phyloP scores from a whole-genome alignment of 2,329 filamentous ascomycete species.

The Neobulgaria alba region DNA sequence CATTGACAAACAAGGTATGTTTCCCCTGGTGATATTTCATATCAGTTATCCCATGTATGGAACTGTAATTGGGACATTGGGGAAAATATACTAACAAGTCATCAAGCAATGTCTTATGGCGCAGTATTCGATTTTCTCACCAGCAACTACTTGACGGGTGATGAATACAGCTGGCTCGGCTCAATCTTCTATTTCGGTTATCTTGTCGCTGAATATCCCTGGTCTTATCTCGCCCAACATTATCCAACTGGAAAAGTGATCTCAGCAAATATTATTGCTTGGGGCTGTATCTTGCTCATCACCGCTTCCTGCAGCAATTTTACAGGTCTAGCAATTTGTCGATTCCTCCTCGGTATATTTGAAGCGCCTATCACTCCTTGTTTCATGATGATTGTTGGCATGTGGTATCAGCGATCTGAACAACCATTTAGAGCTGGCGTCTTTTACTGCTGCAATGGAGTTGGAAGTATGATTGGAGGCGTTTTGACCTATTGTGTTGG shows the following conservation, averaged over 20 bases:
- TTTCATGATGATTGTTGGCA: constrained; percentile 44
- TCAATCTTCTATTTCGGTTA: background rate
- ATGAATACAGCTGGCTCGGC: constrained; percentile 49
- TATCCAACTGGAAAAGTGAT: background rate
- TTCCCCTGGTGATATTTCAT: no score
- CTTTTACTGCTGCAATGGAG: constrained; percentile 20
- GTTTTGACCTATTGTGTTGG: constrained; percentile 26
- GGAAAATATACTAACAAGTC: no score
- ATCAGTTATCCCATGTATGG: no score
- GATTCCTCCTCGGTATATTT: constrained; percentile 43
- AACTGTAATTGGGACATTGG: no score
- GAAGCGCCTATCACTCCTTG: constrained; percentile 44
- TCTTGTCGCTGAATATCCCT: background rate
- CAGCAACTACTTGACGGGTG: no score
- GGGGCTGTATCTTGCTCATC: constrained; percentile 35
- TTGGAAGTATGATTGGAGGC: constrained; percentile 43
- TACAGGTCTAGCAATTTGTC: constrained; percentile 38
- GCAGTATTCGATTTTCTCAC: no score
- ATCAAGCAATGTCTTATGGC: no score
- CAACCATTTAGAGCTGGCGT: constrained; percentile 28
- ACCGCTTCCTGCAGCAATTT: constrained; percentile 43
- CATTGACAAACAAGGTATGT: no score
- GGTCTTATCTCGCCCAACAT: background rate
- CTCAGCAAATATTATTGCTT: constrained; percentile 12
- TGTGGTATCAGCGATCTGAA: constrained; percentile 47